Evolutionary conservation across 1,284 basidiomycete genomes (phyloP), one percentile per base, ranked within the genome.

Genomic region (Takashimella tepidaria): DNA sequence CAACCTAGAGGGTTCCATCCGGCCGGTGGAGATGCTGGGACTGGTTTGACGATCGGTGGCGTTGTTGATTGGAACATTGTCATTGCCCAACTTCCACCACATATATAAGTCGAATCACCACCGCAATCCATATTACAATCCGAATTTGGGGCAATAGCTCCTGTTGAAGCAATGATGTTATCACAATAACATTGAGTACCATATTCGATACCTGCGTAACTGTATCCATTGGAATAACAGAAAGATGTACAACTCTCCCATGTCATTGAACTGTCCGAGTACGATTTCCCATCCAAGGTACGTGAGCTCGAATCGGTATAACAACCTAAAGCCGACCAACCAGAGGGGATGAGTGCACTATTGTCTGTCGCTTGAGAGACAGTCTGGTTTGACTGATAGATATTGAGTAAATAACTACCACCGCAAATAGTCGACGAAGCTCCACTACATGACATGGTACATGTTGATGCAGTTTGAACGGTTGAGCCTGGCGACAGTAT

Each of bases 1-100:
- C 71, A 73, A 40, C 71, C 71, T 47, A 68, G 59, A 23, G 58
- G 45, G 54, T 64, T 61, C 71, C 69, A 73, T 51, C 66, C 67
- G 37, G 66, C 60, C 8, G 31, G 61, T 48, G 49, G 64, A 53
- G 42, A 53, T 50, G 56, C 60, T 45, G 40, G 8, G 31, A 16
- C 16, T 37, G 58, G 48, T 10, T 59, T 41, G 10, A 16, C 10
- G 31, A 16, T 37, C 31, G 16, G 10, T 16, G 16, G 10, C 31
- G 31, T 37, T 16, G 31, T 37, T n/a, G 16, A 22, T 16, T n/a
- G 10, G 27, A 16, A 19, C 20, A 4, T 53, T 60, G 1, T 47
- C 54, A 73, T 50, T 53, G 58, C 60, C 69, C 68, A 74, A 3
- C 61, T 62, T 1, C 57, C 59, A 24, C 74, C 74, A 51, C 72